A percentile compares a stretch with the other conserved stretches of the same genome.
Evolutionary conservation across 176 grass and related monocot genomes (phyloP).

Genomic region (Ananas comosus): DNA sequence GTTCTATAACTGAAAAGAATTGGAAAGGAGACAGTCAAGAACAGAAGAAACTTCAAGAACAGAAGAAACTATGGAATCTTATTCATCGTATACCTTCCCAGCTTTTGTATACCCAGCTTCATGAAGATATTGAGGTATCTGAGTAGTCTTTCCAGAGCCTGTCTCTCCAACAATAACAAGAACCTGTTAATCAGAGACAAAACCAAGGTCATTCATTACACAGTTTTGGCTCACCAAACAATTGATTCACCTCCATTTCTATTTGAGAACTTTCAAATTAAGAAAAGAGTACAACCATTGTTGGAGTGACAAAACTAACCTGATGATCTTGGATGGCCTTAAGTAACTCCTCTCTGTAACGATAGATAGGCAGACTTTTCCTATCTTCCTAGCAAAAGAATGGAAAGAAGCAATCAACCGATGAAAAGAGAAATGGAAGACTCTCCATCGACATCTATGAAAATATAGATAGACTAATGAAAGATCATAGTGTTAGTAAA

Average conservation of each 20-base stretch:
- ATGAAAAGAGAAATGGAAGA: background rate
- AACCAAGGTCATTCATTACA: background rate
- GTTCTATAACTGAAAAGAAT: background rate
- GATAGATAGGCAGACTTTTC: constrained; percentile 85
- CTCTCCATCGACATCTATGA: background rate
- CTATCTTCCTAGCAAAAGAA: constrained; percentile 57
- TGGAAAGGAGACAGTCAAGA: background rate
- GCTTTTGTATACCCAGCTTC: constrained; percentile 79
- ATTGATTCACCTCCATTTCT: background rate
- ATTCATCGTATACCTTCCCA: constrained; percentile 47
- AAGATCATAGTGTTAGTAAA: background rate
- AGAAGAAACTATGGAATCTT: background rate
- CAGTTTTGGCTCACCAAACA: background rate
- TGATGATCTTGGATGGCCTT: constrained; percentile 65
- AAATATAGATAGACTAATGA: background rate
- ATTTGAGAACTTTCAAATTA: background rate
- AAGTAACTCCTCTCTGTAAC: constrained; percentile 74
- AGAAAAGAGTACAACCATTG: background rate
- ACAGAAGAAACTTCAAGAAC: background rate
- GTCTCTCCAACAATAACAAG: constrained; percentile 97
- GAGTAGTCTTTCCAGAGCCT: constrained; percentile 92
- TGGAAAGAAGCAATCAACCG: constrained; percentile 1
- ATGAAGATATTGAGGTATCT: constrained; percentile 96
- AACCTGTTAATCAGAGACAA: constrained; percentile 36
- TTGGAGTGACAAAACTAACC: constrained; percentile 22